A percentile compares a stretch with the other conserved stretches of the same genome.
Evolutionary conservation across 345 rosid genomes (phyloP).

Genomic region (Raphanus raphanistrum): DNA sequence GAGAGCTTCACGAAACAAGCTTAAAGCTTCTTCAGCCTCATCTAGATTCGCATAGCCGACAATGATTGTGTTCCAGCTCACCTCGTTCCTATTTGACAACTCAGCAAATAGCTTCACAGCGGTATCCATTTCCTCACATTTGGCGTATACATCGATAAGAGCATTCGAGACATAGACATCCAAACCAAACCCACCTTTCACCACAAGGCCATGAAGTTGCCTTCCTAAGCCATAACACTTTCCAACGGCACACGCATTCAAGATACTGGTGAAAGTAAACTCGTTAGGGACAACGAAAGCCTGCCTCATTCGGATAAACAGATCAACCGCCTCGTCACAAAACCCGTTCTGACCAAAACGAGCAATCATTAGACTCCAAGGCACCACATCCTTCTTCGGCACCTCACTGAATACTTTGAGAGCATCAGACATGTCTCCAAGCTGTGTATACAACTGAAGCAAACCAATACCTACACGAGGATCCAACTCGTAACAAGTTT

Average conservation of each 20-base stretch:
- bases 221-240: conserved; percentile 52
- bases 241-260: conserved; percentile 65
- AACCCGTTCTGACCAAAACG: conserved; percentile 60
- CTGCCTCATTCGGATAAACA: conserved; percentile 68
- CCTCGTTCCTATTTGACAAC: conserved; percentile 52
- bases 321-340: conserved; percentile 54
- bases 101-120: conserved; percentile 60
- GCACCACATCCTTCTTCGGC: conserved; percentile 68
- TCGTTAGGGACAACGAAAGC: conserved; percentile 67
- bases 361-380: conserved; percentile 94
- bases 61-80: conserved; percentile 84
- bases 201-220: conserved; percentile 65
- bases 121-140: conserved; percentile 66
- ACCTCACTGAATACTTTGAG: conserved; percentile 63
- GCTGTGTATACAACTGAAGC: conserved; percentile 68
- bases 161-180: conserved; percentile 74
- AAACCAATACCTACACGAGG: conserved; percentile 59
- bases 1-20: conserved; percentile 59
- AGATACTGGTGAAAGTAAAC: conserved; percentile 67
- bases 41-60: conserved; percentile 66
- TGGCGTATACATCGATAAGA: conserved; percentile 76
- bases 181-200: conserved; percentile 52
- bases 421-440: conserved; percentile 50
- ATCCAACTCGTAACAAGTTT: conserved; percentile 59
- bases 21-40: conserved; percentile 58